phyloP scores from a whole-genome alignment of 2,329 filamentous ascomycete genomes.

The Eutypa lata region DNA sequence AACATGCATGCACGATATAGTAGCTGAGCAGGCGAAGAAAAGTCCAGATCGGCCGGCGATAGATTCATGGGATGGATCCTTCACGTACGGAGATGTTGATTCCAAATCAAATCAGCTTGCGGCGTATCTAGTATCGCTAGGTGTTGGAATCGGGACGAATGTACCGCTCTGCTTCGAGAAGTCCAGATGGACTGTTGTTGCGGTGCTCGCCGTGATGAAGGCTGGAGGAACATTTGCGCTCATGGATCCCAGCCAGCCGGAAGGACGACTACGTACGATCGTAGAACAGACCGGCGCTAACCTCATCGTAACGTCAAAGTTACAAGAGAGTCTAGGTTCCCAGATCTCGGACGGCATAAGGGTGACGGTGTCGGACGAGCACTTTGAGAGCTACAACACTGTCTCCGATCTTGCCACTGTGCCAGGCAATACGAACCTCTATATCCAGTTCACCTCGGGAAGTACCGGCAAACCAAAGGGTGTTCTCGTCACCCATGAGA shows the following conservation, averaged over 20 bases:
- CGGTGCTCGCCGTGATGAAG: slow-evolving; percentile 46
- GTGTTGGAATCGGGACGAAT: slow-evolving; percentile 35
- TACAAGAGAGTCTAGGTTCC: slow-evolving; percentile 34
- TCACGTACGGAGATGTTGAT: slow-evolving; percentile 45
- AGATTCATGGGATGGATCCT: slow-evolving; percentile 47
- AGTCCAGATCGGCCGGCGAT: slow-evolving; percentile 41
- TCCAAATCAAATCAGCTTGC: slow-evolving; percentile 39
- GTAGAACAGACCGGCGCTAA: slow-evolving; percentile 39
- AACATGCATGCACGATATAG: slow-evolving; percentile 45
- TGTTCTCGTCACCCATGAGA: slow-evolving; percentile 49
- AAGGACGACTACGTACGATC: slow-evolving; percentile 41
- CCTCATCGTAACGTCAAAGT: slow-evolving; percentile 37
- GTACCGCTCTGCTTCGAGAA: slow-evolving; percentile 52
- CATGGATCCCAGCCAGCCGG: slow-evolving; percentile 44
- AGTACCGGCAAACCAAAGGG: slow-evolving; percentile 64
- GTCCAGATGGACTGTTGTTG: slow-evolving; percentile 43
- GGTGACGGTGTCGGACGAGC: slow-evolving; percentile 30
- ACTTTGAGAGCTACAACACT: slow-evolving; percentile 16
- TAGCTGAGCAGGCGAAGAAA: slow-evolving; percentile 34
- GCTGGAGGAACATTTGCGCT: slow-evolving; percentile 45
- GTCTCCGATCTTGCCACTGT: slow-evolving; percentile 23
- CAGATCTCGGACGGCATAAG: slow-evolving; percentile 32
- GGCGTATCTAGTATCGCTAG: slow-evolving; percentile 33
- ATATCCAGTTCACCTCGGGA: slow-evolving; percentile 64
- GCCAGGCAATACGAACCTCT: slow-evolving; percentile 42